Evolutionary conservation across 768 basidiomycete genomes (phyloP).

Genomic region (Tricholoma matsutake): DNA sequence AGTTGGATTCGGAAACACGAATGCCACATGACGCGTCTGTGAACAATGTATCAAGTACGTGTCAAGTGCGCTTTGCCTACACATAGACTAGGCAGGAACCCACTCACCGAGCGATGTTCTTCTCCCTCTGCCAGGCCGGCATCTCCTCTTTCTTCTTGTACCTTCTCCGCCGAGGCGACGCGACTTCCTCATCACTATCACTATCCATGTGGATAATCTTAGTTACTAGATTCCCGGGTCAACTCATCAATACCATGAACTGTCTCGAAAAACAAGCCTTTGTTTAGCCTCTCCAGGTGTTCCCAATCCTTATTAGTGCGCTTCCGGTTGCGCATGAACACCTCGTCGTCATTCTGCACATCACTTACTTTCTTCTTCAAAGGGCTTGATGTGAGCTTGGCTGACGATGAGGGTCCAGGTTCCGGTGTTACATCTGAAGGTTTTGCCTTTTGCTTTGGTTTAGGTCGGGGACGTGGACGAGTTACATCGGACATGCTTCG

Average conservation of each 20-base stretch:
- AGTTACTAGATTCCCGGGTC: conserved; percentile 5
- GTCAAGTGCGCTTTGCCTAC: not conserved
- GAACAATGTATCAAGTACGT: not conserved
- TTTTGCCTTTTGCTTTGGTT: conserved; percentile 46
- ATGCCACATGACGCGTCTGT: conserved; percentile 3
- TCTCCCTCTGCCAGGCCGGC: conserved; percentile 43
- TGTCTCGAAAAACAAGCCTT: conserved; percentile 38
- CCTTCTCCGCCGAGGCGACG: conserved; percentile 33
- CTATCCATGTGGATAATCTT: conserved; percentile 7
- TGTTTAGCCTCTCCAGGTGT: conserved; percentile 51
- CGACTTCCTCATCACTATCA: conserved; percentile 29
- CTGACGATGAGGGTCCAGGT: conserved; percentile 19
- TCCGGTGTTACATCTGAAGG: conserved; percentile 10
- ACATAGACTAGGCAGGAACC: not conserved
- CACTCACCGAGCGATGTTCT: conserved; percentile 40
- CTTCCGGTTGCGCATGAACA: conserved; percentile 66
- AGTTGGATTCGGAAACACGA: conserved; percentile 1
- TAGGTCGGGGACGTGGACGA: conserved; percentile 49
- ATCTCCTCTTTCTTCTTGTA: conserved; percentile 37
- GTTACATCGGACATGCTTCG: conserved; percentile 29
- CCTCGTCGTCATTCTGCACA: conserved; percentile 58
- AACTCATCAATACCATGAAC: not conserved
- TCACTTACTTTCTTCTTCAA: conserved; percentile 21
- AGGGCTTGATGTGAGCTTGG: conserved; percentile 11
- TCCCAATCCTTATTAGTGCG: conserved; percentile 58